Evolutionary conservation across 805 yeast species (phyloP).

Genomic region (Metschnikowia henanensis): DNA sequence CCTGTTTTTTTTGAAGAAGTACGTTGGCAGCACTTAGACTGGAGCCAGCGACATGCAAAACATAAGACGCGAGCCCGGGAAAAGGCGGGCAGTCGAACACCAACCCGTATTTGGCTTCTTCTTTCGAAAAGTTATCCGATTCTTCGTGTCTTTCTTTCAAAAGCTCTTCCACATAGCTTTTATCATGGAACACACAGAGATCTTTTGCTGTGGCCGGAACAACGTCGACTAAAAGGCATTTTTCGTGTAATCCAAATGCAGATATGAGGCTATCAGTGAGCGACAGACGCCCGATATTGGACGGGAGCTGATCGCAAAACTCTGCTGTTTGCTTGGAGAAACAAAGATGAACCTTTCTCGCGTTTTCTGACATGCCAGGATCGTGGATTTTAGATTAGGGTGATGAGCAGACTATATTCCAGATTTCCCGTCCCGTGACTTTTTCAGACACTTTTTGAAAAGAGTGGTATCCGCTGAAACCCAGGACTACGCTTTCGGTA

Average conservation of each 20-base stretch:
- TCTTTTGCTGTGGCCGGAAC: slow-evolving; percentile 34
- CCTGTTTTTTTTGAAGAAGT: slow-evolving; percentile 22
- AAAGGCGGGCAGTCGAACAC: slow-evolving; percentile 66
- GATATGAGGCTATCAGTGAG: slow-evolving; percentile 41
- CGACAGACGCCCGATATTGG: slow-evolving; percentile 52
- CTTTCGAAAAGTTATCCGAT: not conserved
- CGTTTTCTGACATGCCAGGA: not conserved
- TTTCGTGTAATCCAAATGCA: slow-evolving; percentile 38
- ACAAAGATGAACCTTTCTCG: slow-evolving; percentile 3
- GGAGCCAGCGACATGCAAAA: slow-evolving; percentile 53
- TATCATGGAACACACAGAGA: slow-evolving; percentile 50
- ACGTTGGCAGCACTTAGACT: slow-evolving; percentile 48
- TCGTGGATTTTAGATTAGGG: no score
- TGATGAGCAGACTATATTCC: no score
- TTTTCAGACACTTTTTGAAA: no score
- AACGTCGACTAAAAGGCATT: slow-evolving; percentile 26
- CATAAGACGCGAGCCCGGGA: slow-evolving; percentile 51
- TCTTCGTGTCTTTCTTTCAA: slow-evolving; percentile 20
- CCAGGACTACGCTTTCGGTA: no score
- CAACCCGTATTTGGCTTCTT: slow-evolving; percentile 42
- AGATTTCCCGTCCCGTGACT: no score
- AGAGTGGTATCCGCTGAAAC: no score
- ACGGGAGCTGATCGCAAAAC: slow-evolving; percentile 42
- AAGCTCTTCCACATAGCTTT: slow-evolving; percentile 40
- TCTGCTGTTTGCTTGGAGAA: slow-evolving; percentile 2